Conservation (phyloP, 2,329 filamentous ascomycete genomes). For the Pestalotiopsis sp. region DNA sequence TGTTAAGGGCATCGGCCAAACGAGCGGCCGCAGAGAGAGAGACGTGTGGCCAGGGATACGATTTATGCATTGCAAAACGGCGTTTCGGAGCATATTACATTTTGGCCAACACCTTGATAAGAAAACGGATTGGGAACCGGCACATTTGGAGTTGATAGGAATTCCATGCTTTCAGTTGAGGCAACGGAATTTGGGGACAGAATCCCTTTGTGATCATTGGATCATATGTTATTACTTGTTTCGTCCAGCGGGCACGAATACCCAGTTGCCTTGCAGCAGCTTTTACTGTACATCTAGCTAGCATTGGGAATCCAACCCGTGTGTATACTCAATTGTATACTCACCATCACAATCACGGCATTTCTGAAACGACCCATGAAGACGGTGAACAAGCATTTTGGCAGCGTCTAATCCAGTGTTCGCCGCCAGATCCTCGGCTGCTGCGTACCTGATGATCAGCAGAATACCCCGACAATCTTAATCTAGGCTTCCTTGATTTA, state of each 20-base stretch:
- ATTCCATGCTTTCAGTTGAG: not conserved
- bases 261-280: not conserved
- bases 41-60: not conserved
- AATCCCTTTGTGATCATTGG: too few relatives aligned
- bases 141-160: not conserved
- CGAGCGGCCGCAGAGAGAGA: not conserved
- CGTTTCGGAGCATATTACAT: not conserved
- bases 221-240: not conserved
- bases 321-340: not conserved
- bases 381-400: not conserved
- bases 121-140: not conserved
- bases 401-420: not conserved
- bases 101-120: not conserved
- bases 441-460: not conserved
- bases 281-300: conserved; percentile 2
- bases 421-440: not conserved
- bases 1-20: not conserved
- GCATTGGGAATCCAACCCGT: not conserved
- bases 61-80: not conserved
- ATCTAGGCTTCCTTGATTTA: not conserved
- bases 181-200: not conserved
- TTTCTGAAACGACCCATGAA: not conserved
- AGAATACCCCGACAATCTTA: not conserved
- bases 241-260: not conserved
- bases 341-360: not conserved